phyloP scores from a whole-genome alignment of 176 grass and related monocot species.

The Cocos nucifera region DNA sequence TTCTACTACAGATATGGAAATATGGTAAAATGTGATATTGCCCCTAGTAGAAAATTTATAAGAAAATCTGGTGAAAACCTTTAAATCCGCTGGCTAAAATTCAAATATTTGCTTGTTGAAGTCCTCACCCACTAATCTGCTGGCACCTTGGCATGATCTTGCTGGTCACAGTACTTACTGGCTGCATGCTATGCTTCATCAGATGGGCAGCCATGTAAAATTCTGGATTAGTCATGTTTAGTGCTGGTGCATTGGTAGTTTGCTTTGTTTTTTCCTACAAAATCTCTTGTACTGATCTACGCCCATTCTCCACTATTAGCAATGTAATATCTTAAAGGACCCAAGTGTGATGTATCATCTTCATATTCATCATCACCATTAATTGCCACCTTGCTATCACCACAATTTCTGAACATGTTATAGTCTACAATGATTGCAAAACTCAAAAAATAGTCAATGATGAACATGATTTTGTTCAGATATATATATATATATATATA shows the following conservation, averaged over 20 bases:
- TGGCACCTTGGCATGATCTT: too few relatives aligned
- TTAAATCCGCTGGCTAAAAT: too few relatives aligned
- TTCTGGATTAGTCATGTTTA: slow-evolving; percentile 37
- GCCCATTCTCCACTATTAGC: slow-evolving; percentile 45
- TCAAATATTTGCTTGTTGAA: too few relatives aligned
- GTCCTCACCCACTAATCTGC: too few relatives aligned
- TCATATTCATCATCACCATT: slow-evolving; percentile 39
- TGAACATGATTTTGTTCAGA: slow-evolving; percentile 3
- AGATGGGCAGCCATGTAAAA: slow-evolving; percentile 63
- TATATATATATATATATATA: too few relatives aligned
- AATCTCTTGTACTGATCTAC: slow-evolving; percentile 84
- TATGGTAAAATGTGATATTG: too few relatives aligned
- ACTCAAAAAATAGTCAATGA: not conserved
- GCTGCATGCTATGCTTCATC: not conserved
- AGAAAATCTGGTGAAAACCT: too few relatives aligned
- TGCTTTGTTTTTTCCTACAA: slow-evolving; percentile 55
- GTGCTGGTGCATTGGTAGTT: slow-evolving; percentile 42
- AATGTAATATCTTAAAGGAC: slow-evolving; percentile 43
- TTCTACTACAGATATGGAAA: too few relatives aligned
- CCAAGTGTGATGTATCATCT: slow-evolving; percentile 57
- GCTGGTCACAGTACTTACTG: not conserved
- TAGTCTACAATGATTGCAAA: slow-evolving; percentile 43
- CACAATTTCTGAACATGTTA: slow-evolving; percentile 79
- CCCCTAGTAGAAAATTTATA: too few relatives aligned
- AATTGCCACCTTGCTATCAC: slow-evolving; percentile 34